These are phyloP conservation scores for Diaporthe sp. DNA, from an alignment of 2,329 filamentous ascomycete genomes.

Conservation along the genomic window DNA sequence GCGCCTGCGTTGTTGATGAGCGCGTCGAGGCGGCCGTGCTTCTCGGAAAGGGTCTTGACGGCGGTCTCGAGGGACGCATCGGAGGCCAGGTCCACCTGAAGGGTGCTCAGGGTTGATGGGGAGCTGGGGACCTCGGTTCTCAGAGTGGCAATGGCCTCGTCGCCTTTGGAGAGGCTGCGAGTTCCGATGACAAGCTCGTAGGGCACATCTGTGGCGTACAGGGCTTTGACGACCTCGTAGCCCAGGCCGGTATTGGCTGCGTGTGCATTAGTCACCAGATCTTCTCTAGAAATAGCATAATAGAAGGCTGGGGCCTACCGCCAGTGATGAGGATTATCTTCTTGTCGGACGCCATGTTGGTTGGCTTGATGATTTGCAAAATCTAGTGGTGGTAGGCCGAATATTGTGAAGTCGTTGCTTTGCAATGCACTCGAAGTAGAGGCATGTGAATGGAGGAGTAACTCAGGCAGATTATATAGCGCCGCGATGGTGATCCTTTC, in stretches of 20 bases:
- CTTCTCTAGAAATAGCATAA: conserved; percentile 45
- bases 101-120: conserved; percentile 56
- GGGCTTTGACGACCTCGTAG: conserved; percentile 67
- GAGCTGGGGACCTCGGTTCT: conserved; percentile 55
- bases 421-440: background rate
- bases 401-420: background rate
- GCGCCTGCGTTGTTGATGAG: conserved; percentile 70
- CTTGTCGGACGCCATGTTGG: conserved; percentile 34
- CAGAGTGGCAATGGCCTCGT: conserved; percentile 59
- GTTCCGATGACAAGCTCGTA: conserved; percentile 71
- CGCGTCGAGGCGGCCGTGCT: conserved; percentile 61
- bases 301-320: background rate
- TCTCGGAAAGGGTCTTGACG: conserved; percentile 56
- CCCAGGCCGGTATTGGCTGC: conserved; percentile 74
- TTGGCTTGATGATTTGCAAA: background rate
- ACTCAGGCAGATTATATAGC: background rate
- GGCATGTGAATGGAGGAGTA: background rate
- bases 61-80: conserved; percentile 66
- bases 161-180: conserved; percentile 64
- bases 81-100: conserved; percentile 67
- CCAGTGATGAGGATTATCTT: conserved; percentile 38
- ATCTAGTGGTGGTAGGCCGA: too few species aligned
- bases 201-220: conserved; percentile 59
- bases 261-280: conserved; percentile 50
- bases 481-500: background rate